These are phyloP conservation scores for Giardia muris DNA, from an alignment of 208 protist species.

Conservation along the genomic window DNA sequence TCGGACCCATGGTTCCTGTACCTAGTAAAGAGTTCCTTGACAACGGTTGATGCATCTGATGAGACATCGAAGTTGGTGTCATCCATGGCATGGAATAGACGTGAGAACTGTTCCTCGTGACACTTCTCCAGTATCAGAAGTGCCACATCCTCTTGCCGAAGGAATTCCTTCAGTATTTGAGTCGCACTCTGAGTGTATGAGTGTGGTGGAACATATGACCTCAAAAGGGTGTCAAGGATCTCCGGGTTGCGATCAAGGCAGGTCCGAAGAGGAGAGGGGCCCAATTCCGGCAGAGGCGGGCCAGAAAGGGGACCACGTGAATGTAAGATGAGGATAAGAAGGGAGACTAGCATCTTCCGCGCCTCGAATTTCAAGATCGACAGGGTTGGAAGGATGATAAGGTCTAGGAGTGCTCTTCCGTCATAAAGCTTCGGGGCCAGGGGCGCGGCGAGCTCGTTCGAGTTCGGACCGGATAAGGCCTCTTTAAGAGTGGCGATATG, in stretches of 20 bases:
- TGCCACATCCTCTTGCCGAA: not conserved
- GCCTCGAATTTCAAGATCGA: too few relatives aligned
- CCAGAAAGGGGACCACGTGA: too few relatives aligned
- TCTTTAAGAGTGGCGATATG: too few relatives aligned
- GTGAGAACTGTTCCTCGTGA: not conserved
- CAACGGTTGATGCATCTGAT: conserved; percentile 25
- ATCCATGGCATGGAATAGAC: conserved; percentile 11
- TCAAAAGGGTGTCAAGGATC: not conserved
- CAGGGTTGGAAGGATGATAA: too few relatives aligned
- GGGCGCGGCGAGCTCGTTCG: too few relatives aligned
- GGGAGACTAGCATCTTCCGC: too few relatives aligned
- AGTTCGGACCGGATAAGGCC: too few relatives aligned
- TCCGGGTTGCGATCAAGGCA: not conserved
- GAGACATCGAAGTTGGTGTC: conserved; percentile 27
- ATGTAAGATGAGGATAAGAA: too few relatives aligned
- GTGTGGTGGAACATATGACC: not conserved
- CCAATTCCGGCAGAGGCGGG: too few relatives aligned
- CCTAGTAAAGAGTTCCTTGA: conserved; percentile 29
- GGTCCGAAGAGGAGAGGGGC: not conserved
- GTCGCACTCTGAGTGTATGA: not conserved
- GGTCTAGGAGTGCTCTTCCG: too few relatives aligned
- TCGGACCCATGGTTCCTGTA: not conserved
- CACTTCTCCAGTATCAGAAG: not conserved
- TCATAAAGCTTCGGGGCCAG: too few relatives aligned
- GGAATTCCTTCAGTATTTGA: not conserved